Evolutionary conservation across 73 alveolate genomes (phyloP), one percentile per base, ranked within the genome.

Genomic region (Tetrahymena borealis): DNA sequence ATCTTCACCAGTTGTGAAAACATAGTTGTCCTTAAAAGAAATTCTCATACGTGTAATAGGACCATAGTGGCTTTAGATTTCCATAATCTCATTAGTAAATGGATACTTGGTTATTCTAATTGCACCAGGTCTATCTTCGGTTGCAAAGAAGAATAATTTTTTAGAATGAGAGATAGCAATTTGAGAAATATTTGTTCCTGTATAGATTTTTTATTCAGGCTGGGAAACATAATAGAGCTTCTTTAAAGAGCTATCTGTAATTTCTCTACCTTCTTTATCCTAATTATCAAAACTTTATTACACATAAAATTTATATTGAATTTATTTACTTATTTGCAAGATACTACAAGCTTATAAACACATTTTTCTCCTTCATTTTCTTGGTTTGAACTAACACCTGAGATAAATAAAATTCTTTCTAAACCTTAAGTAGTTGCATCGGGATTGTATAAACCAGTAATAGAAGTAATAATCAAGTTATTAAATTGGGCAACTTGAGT

Each of bases 91-190:
- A 20, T 94, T 92, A 24, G 91, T 93, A 16, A 95, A 91, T 20
- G 98, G 97, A 41, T 95, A 91, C 90, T 95, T 94, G 90, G 93
- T 95, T 16, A 96, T 85, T 38, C 96, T 94, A 0, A 96, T 92
- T 13, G 97, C 95, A 16, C 98, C 98, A n/a, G 98, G 98, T 90
- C 94, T 40, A 42, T 90, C 94, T 40, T 95, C 95, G 28, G 97
- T 94, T 6, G 98, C 98, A 28, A 94, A 97, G 78, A 96, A 94
- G 37, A 96, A 94, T 2, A 97, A 94, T 78, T 95, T 96, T 40
- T 95, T 96, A 40, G 96, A 95, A 60, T 94, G 91, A n/a, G 97
- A 95, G 33, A 96, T 39, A 37, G 94, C 95, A 32, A 96, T 93
- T 78, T 94, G 92, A 90, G 96, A 91, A 38, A 96, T 79, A 5